These are phyloP conservation scores for Aquilaria malaccensis DNA, from an alignment of 345 rosid genomes.

Conservation along the genomic window DNA sequence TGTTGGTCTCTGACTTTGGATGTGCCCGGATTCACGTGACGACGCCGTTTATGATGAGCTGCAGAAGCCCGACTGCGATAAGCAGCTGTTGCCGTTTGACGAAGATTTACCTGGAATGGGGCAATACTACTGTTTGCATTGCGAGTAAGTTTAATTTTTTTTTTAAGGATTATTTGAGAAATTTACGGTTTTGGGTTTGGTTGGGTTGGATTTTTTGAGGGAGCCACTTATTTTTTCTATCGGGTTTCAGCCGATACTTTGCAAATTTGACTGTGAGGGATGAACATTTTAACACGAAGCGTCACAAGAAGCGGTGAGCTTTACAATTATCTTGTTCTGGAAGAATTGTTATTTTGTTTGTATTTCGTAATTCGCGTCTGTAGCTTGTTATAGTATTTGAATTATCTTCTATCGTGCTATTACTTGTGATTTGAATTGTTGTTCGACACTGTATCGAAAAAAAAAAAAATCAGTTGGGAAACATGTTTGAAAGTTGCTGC, in stretches of 20 bases:
- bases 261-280: slow-evolving; percentile 50
- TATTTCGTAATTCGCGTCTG: background rate
- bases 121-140: slow-evolving; percentile 86
- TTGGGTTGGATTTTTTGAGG: background rate
- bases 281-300: slow-evolving; percentile 86
- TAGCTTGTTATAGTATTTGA: background rate
- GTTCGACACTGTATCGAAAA: too few relatives aligned
- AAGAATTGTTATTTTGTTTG: background rate
- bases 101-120: slow-evolving; percentile 99
- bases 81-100: slow-evolving; percentile 49
- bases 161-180: background rate
- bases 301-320: slow-evolving; percentile 80
- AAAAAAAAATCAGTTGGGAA: too few relatives aligned
- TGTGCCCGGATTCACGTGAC: slow-evolving; percentile 41
- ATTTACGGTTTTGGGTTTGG: background rate
- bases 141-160: slow-evolving; percentile 60
- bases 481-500: too few relatives aligned
- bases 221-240: slow-evolving; percentile 1
- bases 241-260: slow-evolving; percentile 69
- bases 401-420: slow-evolving; percentile 1
- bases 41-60: slow-evolving; percentile 78
- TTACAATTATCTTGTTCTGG: background rate
- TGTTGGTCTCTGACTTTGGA: slow-evolving; percentile 29
- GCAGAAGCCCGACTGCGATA: slow-evolving; percentile 55
- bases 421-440: too few relatives aligned